Percentiles rank a stretch among this genome's conserved stretches.
phyloP scores from a whole-genome alignment of 371 early-diverging fungal genomes.

The Mucor mucedo region DNA sequence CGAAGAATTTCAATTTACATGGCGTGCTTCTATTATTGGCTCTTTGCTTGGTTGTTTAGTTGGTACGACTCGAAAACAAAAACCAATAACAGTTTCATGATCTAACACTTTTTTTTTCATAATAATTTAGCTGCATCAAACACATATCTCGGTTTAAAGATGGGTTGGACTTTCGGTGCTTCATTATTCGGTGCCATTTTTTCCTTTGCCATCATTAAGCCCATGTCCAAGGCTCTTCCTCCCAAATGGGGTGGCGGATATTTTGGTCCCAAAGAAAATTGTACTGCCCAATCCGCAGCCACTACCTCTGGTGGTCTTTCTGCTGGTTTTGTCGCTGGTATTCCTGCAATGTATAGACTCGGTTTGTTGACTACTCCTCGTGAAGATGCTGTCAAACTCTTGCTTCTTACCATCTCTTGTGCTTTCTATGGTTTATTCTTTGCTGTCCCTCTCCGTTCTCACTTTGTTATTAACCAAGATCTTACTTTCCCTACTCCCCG shows the following conservation, averaged over 20 bases:
- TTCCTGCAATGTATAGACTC: conserved; percentile 76
- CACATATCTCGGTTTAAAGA: conserved; percentile 74
- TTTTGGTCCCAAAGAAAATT: conserved; percentile 76
- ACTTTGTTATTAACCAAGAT: conserved; percentile 74
- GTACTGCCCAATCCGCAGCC: conserved; percentile 72
- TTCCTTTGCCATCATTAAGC: conserved; percentile 71
- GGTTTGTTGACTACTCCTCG: conserved; percentile 57
- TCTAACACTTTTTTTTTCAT: conserved; percentile 26
- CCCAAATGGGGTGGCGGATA: conserved; percentile 59
- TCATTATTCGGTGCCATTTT: conserved; percentile 74
- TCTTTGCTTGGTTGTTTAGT: conserved; percentile 72
- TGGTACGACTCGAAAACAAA: conserved; percentile 24
- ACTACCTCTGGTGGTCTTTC: conserved; percentile 77
- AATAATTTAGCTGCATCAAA: conserved; percentile 68
- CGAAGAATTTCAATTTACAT: conserved; percentile 57
- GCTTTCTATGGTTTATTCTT: conserved; percentile 81
- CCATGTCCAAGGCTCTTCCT: conserved; percentile 55
- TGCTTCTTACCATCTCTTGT: conserved; percentile 61
- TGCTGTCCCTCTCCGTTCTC: conserved; percentile 73
- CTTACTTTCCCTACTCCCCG: conserved; percentile 75
- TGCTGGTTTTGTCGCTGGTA: conserved; percentile 69
- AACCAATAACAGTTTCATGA: background rate
- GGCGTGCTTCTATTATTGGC: conserved; percentile 71
- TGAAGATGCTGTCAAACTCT: conserved; percentile 56
- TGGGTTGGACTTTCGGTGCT: conserved; percentile 78